Evolutionary conservation across 768 basidiomycete species (phyloP), one percentile per base, ranked within the genome.

Genomic region (Trametes cingulata): DNA sequence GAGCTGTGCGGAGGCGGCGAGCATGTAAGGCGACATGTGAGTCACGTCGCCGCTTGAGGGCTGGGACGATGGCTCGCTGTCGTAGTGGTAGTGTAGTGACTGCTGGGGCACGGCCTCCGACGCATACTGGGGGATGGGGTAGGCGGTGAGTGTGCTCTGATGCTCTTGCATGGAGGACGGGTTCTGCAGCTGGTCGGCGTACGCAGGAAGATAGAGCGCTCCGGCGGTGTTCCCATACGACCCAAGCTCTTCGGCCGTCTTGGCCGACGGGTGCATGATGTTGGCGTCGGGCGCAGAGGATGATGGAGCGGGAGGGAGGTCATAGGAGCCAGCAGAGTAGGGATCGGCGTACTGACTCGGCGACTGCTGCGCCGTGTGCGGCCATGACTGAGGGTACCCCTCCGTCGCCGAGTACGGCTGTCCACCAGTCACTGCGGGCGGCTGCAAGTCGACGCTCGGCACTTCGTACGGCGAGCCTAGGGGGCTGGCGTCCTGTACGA

Each of bases 261-360:
- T 54, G n/a, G 37, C 29, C 20, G 41, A 9, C n/a, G 36, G 13
- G 20, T 55, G 47, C 40, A 55, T 25, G 29, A 55, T 24, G 22
- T 35, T 24, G 20, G 25, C 52, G 40, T 61, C 53, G 36, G 45
- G n/a, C 46, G 53, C 19, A 6, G 40, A 37, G 8, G 59, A 29
- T n/a, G 60, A 43, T 1, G 47, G 48, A 3, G 60, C 19, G 12
- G 40, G 20, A 15, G 60, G 60, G 10, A 61, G 27, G 27, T 61
- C 60, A 41, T 55, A 61, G 25, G 59, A 54, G 48, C 5, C 13
- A 40, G 53, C 14, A 36, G 60, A 22, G 47, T 55, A 61, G 27
- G 60, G 47, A 42, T 61, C 60, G 25, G 60, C 47, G 48, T 55
- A 61, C 60, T 61, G 60, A 8, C 17, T 36, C 15, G 47, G 48